Conservation (phyloP, 352 stramenopile genomes). For the Phytophthora multivora region DNA sequence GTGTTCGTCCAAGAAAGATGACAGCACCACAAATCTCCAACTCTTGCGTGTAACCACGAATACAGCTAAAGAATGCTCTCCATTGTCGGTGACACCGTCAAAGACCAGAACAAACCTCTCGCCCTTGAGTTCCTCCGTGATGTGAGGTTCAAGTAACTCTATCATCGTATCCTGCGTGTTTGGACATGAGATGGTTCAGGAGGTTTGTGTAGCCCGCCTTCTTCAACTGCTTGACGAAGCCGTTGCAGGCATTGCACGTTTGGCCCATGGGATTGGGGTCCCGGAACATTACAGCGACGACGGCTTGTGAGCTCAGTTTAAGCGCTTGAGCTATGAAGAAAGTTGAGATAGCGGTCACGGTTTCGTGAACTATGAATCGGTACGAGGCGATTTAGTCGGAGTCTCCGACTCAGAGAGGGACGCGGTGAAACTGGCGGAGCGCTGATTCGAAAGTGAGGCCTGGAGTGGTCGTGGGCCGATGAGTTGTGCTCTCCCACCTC, state of each 20-base stretch:
- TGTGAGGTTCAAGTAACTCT: neutral
- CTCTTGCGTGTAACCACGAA: neutral
- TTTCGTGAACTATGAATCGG: neutral
- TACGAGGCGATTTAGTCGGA: neutral
- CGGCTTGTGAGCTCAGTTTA: neutral
- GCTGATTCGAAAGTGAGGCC: neutral
- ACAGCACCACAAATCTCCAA: neutral
- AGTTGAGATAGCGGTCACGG: neutral
- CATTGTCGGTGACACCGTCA: neutral
- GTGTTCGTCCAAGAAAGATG: neutral
- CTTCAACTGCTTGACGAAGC: neutral
- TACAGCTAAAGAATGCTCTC: neutral
- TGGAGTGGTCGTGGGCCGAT: neutral
- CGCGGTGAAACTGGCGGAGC: neutral
- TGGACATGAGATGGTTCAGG: neutral
- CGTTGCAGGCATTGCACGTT: neutral
- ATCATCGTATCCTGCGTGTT: neutral
- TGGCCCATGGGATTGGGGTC: neutral
- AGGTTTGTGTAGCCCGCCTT: conserved; percentile 1
- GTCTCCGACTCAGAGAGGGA: neutral
- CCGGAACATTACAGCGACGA: neutral
- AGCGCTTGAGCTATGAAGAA: neutral
- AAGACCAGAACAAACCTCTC: neutral
- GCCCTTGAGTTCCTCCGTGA: neutral
- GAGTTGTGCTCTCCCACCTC: neutral